Base-by-base conservation (phyloP, 495 filamentous ascomycete species). In the Hypoxylon rickii region DNA sequence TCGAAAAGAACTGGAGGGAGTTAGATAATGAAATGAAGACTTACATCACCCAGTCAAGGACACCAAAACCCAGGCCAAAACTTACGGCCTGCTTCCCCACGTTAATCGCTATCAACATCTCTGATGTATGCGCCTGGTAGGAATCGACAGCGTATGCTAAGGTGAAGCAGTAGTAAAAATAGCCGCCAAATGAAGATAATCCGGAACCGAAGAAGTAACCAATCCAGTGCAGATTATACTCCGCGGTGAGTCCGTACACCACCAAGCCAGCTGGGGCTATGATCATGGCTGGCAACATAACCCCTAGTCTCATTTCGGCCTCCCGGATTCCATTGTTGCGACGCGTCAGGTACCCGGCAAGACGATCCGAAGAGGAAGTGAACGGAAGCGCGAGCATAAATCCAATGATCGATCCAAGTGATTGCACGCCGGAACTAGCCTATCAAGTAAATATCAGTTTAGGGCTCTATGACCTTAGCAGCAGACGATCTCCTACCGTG, bases 251-350 rank as follows among this genome's bases (percentile, higher is more conserved):
- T 5, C 82, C 81, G 8, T 81, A 81, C 21, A 88, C 67, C 26
- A 87, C 78, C 46, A 84, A 83, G 1, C 86, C 86, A 8, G 83
- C 69, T 4, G 82, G 77, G 64, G 77, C 78, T 39, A 85, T 72
- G 7, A 85, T 55, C 7, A 83, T 75, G 41, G 81, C 82, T 10
- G 80, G 81, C n/a, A 86, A 75, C 72, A 86, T 79, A 0, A 83
- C 76, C 3, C 79, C 80, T 20, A 88, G 66, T 16, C 85, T 73
- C 86, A 89, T 88, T 64, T 89, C 86, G 0, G 85, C 83, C 69
- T 89, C 86, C 42, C 85, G 79, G 61, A 88, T 83, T 10, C 84
- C 85, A 15, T 70, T 51, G 59, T 89, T 88, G 46, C 73, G 70
- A 15, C 67, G 70, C 1, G 86, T 88, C 2, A 79, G 70, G 22